These are phyloP conservation scores for Scleroderma bovista DNA, from an alignment of 768 basidiomycete species.

Conservation along the genomic window DNA sequence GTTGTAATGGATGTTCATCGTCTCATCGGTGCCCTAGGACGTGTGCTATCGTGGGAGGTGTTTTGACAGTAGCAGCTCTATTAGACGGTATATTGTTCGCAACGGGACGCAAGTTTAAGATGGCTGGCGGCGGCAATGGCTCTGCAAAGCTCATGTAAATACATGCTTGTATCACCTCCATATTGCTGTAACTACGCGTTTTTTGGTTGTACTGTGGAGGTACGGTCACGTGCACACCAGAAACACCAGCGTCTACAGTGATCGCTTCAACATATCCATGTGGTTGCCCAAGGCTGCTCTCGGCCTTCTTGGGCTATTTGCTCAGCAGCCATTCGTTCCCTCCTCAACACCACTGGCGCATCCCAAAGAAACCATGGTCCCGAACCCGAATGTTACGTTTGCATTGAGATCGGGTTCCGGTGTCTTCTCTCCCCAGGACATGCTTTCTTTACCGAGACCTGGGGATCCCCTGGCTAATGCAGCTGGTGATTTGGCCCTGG, in stretches of 20 bases:
- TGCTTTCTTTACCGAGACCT: conserved; percentile 66
- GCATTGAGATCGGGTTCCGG: conserved; percentile 52
- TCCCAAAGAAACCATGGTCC: conserved; percentile 14
- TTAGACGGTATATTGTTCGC: conserved; percentile 86
- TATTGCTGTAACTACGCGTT: too few relatives aligned
- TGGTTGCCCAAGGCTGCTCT: conserved; percentile 38
- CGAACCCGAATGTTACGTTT: conserved; percentile 36
- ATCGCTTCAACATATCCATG: conserved; percentile 27
- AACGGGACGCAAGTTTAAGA: conserved; percentile 70
- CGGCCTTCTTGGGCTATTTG: conserved; percentile 48
- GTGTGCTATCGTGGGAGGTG: conserved; percentile 96
- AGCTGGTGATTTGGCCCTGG: conserved; percentile 61
- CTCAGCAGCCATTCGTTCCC: conserved; percentile 43
- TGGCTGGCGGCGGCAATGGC: conserved; percentile 33
- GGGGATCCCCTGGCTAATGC: conserved; percentile 61
- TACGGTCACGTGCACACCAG: neutral
- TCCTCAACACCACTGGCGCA: conserved; percentile 13
- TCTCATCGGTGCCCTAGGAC: conserved; percentile 51
- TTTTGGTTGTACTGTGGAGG: neutral
- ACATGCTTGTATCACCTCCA: conserved; percentile 2
- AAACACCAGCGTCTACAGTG: neutral
- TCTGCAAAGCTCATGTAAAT: conserved; percentile 28
- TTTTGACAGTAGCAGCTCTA: conserved; percentile 88
- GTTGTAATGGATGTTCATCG: neutral
- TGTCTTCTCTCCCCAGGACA: conserved; percentile 64